These are phyloP conservation scores for Cadophora gregata DNA, from an alignment of 2,329 filamentous ascomycete genomes.

Conservation along the genomic window DNA sequence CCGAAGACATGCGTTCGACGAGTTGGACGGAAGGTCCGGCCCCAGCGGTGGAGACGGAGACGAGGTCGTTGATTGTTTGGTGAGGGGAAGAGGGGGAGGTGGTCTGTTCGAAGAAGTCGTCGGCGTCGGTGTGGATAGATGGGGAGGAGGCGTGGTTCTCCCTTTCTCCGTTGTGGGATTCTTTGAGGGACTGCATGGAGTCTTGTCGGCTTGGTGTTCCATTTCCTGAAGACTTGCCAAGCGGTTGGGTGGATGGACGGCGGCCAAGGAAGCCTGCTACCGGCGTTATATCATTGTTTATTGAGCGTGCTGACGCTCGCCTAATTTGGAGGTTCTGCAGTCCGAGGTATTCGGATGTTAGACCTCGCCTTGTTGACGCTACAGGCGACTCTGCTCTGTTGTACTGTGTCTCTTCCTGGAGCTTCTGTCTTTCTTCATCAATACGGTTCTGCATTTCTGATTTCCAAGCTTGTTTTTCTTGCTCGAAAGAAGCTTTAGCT, in stretches of 20 bases:
- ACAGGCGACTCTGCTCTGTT: slow-evolving; percentile 42
- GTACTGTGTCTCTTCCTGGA: slow-evolving; percentile 55
- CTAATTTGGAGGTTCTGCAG: slow-evolving; percentile 46
- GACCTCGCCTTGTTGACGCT: slow-evolving; percentile 40
- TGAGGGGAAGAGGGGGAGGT: slow-evolving; percentile 66
- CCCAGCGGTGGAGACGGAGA: slow-evolving; percentile 86
- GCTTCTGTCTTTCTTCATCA: slow-evolving; percentile 69
- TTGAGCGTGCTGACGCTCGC: slow-evolving; percentile 40
- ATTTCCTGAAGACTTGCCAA: slow-evolving; percentile 38
- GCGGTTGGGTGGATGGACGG: slow-evolving; percentile 37
- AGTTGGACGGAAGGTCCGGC: slow-evolving; percentile 94
- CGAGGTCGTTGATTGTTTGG: slow-evolving; percentile 79
- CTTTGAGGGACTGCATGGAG: slow-evolving; percentile 39
- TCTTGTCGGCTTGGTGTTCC: slow-evolving; percentile 43
- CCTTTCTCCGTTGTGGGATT: slow-evolving; percentile 23
- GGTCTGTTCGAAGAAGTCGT: slow-evolving; percentile 56
- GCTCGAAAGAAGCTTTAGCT: slow-evolving; percentile 59
- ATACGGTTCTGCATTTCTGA: slow-evolving; percentile 61
- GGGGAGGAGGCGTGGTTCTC: slow-evolving; percentile 35
- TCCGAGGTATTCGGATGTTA: slow-evolving; percentile 45
- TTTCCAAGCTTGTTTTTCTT: slow-evolving; percentile 65
- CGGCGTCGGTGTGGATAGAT: slow-evolving; percentile 47
- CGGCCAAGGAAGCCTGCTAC: slow-evolving; percentile 34
- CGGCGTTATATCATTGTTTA: slow-evolving; percentile 39
- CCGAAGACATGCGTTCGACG: slow-evolving; percentile 93